Conservation (phyloP, 2,329 filamentous ascomycete species). For the Ascochyta lentis region DNA sequence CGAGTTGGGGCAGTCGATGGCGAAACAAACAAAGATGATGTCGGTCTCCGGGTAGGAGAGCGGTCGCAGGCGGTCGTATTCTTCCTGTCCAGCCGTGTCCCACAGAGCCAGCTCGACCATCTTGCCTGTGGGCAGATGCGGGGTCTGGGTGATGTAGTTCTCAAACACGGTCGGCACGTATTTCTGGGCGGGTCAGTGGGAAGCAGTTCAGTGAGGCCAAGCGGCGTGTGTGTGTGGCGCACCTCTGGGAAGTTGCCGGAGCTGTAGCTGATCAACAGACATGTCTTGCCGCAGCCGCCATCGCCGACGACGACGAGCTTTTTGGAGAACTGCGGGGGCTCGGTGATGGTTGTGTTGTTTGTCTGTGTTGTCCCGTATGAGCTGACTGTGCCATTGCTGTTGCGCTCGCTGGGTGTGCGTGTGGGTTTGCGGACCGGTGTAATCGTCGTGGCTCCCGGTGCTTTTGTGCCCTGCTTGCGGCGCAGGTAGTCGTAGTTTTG, state of each 20-base stretch:
- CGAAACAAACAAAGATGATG: conserved; percentile 97
- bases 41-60: conserved; percentile 98
- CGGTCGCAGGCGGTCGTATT: conserved; percentile 94
- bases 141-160: conserved; percentile 98
- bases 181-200: conserved; percentile 69
- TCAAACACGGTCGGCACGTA: conserved; percentile 99
- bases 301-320: conserved; percentile 99
- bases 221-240: conserved; percentile 20
- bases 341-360: conserved; percentile 84
- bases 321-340: conserved; percentile 93
- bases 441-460: conserved; percentile 43
- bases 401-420: conserved; percentile 66
- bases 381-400: conserved; percentile 89
- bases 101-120: conserved; percentile 95
- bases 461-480: conserved; percentile 61
- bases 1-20: conserved; percentile 97
- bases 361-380: conserved; percentile 79
- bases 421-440: conserved; percentile 51
- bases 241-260: conserved; percentile 99
- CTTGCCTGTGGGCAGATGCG: conserved; percentile 86
- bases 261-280: conserved; percentile 96
- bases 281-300: conserved; percentile 98
- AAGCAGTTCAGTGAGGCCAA: neutral
- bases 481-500: conserved; percentile 64
- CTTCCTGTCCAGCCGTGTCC: conserved; percentile 98